Evolutionary conservation across 148 eudicot species (phyloP).

Genomic region (Euryodendron excelsum): DNA sequence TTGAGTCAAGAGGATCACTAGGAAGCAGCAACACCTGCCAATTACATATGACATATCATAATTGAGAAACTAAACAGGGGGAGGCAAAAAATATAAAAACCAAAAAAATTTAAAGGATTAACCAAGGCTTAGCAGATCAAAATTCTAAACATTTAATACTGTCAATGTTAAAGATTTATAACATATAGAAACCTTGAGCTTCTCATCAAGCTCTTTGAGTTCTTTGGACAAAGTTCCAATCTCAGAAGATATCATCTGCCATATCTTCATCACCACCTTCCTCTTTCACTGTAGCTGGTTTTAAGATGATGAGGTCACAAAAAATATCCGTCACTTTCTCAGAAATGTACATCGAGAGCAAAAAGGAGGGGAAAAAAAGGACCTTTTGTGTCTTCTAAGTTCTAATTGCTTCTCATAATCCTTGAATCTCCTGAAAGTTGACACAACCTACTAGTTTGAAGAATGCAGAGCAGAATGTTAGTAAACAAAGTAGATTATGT

Average conservation of each 20-base stretch:
- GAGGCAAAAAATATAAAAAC: background rate
- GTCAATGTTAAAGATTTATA: background rate
- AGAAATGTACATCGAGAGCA: background rate
- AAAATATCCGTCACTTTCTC: background rate
- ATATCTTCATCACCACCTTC: conserved; percentile 79
- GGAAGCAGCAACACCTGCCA: conserved; percentile 79
- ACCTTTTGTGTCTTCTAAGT: conserved; percentile 96
- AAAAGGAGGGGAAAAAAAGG: background rate
- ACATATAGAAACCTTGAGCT: conserved; percentile 60
- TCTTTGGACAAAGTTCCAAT: conserved; percentile 57
- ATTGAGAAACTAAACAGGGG: conserved; percentile 7
- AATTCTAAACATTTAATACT: background rate
- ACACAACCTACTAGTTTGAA: conserved; percentile 62
- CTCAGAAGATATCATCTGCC: conserved; percentile 88
- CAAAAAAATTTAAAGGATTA: background rate
- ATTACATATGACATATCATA: conserved; percentile 15
- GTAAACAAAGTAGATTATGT: background rate
- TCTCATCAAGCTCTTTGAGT: conserved; percentile 73
- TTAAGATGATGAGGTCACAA: background rate
- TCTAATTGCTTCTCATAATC: conserved; percentile 86
- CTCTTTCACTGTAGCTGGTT: conserved; percentile 72
- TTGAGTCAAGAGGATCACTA: conserved; percentile 88
- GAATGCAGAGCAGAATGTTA: background rate
- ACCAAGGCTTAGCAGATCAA: background rate
- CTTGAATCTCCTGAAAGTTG: conserved; percentile 67